A percentile compares a stretch with the other conserved stretches of the same genome.
Evolutionary conservation across 495 filamentous ascomycete species (phyloP).

Genomic region (Tuber umbilicatum): DNA sequence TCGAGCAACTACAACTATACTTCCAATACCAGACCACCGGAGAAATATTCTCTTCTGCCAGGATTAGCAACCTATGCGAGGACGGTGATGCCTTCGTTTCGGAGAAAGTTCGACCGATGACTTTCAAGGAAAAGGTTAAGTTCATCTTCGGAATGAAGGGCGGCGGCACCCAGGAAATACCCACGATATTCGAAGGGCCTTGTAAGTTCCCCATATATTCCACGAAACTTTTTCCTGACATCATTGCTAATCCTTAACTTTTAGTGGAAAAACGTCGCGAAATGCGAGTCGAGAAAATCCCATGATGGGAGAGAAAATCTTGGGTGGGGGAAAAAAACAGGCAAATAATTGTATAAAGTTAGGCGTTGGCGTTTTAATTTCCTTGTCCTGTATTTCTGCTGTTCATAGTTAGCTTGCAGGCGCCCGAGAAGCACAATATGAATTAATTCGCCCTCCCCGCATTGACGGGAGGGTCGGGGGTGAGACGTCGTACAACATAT

Average conservation of each 20-base stretch:
- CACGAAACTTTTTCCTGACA: background rate
- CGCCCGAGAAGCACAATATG: background rate
- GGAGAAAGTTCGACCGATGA: constrained; percentile 10
- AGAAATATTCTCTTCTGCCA: constrained; percentile 1
- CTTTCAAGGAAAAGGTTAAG: constrained; percentile 7
- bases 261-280: background rate
- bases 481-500: background rate
- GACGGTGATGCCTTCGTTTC: background rate
- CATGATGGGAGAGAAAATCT: background rate
- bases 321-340: background rate
- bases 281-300: background rate
- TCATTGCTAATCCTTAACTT: background rate
- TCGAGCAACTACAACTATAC: constrained; percentile 10
- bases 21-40: constrained; percentile 7
- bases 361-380: constrained; percentile 1
- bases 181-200: background rate
- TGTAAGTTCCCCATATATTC: background rate
- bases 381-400: background rate
- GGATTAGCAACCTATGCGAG: background rate
- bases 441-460: background rate
- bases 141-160: constrained; percentile 5
- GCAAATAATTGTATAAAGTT: background rate
- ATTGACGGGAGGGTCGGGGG: background rate
- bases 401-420: background rate
- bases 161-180: background rate